phyloP scores from a whole-genome alignment of 1,284 basidiomycete species.

The Papiliotrema nemorosa region DNA sequence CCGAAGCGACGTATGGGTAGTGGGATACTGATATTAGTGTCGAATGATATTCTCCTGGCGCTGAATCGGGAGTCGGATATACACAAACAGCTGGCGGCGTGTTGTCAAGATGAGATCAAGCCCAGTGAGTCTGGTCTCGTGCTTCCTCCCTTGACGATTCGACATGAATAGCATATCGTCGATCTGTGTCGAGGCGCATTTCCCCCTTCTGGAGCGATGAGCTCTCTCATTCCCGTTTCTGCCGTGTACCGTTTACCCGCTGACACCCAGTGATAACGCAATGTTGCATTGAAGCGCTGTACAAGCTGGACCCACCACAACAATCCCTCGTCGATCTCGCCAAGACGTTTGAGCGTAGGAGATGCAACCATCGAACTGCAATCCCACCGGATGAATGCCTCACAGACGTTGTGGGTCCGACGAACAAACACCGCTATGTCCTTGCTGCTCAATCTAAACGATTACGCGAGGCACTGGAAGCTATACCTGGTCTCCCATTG shows the following conservation, averaged over 20 bases:
- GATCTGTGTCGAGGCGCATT: no score
- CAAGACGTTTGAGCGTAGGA: slow-evolving; percentile 85
- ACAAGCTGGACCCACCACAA: slow-evolving; percentile 66
- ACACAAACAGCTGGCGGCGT: slow-evolving; percentile 64
- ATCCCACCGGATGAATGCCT: slow-evolving; percentile 83
- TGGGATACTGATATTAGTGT: slow-evolving; percentile 55
- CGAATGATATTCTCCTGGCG: slow-evolving; percentile 77
- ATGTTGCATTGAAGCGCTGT: slow-evolving; percentile 87
- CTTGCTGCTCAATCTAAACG: slow-evolving; percentile 72
- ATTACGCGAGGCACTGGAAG: slow-evolving; percentile 63
- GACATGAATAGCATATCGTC: no score
- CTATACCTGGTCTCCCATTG: slow-evolving; percentile 75
- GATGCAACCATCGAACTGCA: slow-evolving; percentile 85
- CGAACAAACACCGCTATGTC: slow-evolving; percentile 86
- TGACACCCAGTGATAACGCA: slow-evolving; percentile 82
- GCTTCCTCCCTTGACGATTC: background rate
- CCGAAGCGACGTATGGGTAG: no score
- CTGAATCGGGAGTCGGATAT: slow-evolving; percentile 69
- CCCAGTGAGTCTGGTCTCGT: slow-evolving; percentile 63
- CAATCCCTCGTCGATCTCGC: slow-evolving; percentile 80
- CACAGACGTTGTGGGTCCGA: slow-evolving; percentile 71
- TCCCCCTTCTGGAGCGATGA: no score
- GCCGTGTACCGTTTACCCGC: background rate
- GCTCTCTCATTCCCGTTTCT: no score
- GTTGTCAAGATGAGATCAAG: slow-evolving; percentile 80